Conservation (phyloP, 441 rosid genomes). For the Bocquillonia castaneifolia region DNA sequence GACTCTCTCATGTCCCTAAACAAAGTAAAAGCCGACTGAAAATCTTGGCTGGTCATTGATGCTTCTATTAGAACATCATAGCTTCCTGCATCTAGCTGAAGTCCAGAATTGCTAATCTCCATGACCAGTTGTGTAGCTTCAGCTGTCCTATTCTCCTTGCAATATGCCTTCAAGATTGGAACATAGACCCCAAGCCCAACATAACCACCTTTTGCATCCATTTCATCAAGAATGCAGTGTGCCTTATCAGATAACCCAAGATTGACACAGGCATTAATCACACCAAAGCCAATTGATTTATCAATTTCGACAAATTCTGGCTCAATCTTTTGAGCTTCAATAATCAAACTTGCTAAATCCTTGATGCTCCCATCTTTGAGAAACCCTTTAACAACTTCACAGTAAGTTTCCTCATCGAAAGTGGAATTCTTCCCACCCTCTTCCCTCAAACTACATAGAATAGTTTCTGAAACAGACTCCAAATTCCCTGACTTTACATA, state of each 20-base stretch:
- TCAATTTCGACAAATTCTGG: conserved; percentile 29
- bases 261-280: conserved; percentile 65
- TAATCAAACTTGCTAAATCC: conserved; percentile 60
- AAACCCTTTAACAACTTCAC: conserved; percentile 66
- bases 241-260: conserved; percentile 82
- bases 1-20: conserved; percentile 86
- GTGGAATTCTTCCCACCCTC: conserved; percentile 27
- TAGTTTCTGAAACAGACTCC: conserved; percentile 45
- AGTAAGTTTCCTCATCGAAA: conserved; percentile 52
- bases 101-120: conserved; percentile 67
- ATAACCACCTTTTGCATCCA: conserved; percentile 56
- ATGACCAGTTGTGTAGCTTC: conserved; percentile 88
- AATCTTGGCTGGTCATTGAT: conserved; percentile 89
- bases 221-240: conserved; percentile 61
- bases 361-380: conserved; percentile 51
- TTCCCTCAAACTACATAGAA: conserved; percentile 42
- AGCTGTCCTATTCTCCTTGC: conserved; percentile 74
- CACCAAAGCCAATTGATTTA: conserved; percentile 66
- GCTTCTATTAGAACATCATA: conserved; percentile 71
- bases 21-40: conserved; percentile 77
- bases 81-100: conserved; percentile 56
- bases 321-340: conserved; percentile 73
- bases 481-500: conserved; percentile 58
- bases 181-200: conserved; percentile 62
- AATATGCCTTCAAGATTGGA: conserved; percentile 71